These are phyloP conservation scores for Rhodotorula graminis DNA, from an alignment of 768 basidiomycete species.

Conservation along the genomic window DNA sequence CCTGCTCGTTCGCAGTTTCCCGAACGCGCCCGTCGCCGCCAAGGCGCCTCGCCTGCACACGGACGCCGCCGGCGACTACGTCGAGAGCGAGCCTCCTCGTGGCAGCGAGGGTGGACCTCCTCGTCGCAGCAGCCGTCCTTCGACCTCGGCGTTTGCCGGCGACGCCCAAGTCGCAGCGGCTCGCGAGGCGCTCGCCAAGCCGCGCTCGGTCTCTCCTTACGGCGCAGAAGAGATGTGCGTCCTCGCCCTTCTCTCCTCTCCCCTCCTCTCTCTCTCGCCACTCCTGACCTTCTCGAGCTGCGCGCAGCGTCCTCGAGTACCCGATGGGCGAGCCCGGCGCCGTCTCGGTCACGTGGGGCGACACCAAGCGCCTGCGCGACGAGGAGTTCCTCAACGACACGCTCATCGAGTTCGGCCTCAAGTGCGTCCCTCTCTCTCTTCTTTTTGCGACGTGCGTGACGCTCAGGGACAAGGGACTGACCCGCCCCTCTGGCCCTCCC, in stretches of 20 bases:
- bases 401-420: slow-evolving; percentile 89
- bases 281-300: background rate
- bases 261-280: background rate
- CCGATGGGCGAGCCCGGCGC: slow-evolving; percentile 50
- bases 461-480: background rate
- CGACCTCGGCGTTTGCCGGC: background rate
- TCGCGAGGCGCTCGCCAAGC: background rate
- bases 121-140: background rate
- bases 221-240: slow-evolving; percentile 15
- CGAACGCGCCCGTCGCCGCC: background rate
- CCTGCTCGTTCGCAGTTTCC: background rate
- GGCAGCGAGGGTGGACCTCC: no score
- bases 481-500: no score
- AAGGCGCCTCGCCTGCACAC: background rate
- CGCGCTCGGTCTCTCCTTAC: background rate
- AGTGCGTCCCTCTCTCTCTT: slow-evolving; percentile 54
- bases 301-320: slow-evolving; percentile 26
- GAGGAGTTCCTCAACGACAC: slow-evolving; percentile 93
- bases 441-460: background rate
- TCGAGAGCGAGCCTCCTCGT: background rate
- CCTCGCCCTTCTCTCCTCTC: background rate
- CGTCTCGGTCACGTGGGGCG: slow-evolving; percentile 74
- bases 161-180: background rate
- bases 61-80: background rate
- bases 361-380: slow-evolving; percentile 66